These are phyloP conservation scores for Phoenix dactylifera DNA, from an alignment of 176 grass and related monocot genomes.

Conservation along the genomic window DNA sequence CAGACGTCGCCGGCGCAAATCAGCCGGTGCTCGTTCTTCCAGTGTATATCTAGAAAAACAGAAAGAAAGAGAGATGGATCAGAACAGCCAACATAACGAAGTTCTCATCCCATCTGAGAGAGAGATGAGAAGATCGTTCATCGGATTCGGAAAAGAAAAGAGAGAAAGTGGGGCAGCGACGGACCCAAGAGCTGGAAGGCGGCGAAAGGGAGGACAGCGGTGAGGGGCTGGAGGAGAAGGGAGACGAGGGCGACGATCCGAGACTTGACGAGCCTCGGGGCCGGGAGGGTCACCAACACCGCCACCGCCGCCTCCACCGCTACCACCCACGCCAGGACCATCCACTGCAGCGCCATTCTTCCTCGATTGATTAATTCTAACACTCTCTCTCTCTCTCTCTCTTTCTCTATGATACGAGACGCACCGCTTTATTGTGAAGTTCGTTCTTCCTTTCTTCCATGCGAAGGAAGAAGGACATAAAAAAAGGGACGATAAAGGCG, in stretches of 20 bases:
- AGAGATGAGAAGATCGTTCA: no score
- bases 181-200: slow-evolving; percentile 80
- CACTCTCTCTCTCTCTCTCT: no score
- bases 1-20: slow-evolving; percentile 69
- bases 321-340: slow-evolving; percentile 70
- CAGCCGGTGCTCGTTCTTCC: slow-evolving; percentile 89
- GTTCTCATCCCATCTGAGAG: no score
- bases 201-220: slow-evolving; percentile 61
- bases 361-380: no score
- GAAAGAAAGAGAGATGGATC: not conserved
- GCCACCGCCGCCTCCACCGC: slow-evolving; percentile 60
- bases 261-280: slow-evolving; percentile 44
- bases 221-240: slow-evolving; percentile 54
- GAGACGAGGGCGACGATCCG: slow-evolving; percentile 65
- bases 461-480: no score
- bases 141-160: not conserved
- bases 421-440: no score
- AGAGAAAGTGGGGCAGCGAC: not conserved
- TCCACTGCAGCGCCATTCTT: slow-evolving; percentile 81
- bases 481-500: no score
- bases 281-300: slow-evolving; percentile 60
- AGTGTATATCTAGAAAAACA: slow-evolving; percentile 55
- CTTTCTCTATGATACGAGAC: no score
- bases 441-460: no score
- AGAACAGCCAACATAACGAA: no score